phyloP scores from a whole-genome alignment of 768 basidiomycete genomes.

The Neoboletus brunneissimus region DNA sequence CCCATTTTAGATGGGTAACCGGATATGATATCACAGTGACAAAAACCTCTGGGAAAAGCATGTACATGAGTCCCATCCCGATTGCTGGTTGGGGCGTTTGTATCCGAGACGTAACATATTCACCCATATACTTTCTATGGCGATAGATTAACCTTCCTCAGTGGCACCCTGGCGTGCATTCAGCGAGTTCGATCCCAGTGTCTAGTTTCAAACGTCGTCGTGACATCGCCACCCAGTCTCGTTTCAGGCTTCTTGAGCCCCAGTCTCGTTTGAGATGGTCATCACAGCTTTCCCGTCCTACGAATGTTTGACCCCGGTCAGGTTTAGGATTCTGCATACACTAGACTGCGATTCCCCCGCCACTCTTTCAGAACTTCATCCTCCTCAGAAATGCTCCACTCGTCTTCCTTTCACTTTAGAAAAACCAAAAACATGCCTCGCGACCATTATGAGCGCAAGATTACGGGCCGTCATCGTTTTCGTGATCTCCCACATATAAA shows the following conservation, averaged over 20 bases:
- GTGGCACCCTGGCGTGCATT: slow-evolving; percentile 14
- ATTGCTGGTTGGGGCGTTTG: slow-evolving; percentile 17
- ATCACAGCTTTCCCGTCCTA: background rate
- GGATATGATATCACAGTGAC: slow-evolving; percentile 2
- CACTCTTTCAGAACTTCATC: background rate
- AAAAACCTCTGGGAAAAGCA: slow-evolving; percentile 28
- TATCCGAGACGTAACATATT: background rate
- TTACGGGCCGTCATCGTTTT: slow-evolving; percentile 8
- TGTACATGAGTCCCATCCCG: slow-evolving; percentile 20
- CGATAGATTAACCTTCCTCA: slow-evolving; percentile 16
- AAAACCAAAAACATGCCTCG: slow-evolving; percentile 15
- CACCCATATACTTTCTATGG: background rate
- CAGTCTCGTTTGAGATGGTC: background rate
- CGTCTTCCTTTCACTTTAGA: slow-evolving; percentile 9
- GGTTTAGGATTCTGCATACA: slow-evolving; percentile 10
- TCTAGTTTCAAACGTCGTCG: background rate
- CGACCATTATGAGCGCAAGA: slow-evolving; percentile 8
- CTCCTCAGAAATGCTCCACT: slow-evolving; percentile 3
- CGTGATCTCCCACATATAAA: slow-evolving; percentile 20
- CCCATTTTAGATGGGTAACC: background rate
- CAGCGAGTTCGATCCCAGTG: background rate
- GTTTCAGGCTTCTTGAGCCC: background rate
- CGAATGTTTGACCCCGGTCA: slow-evolving; percentile 4
- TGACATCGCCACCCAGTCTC: background rate
- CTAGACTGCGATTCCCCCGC: background rate